Evolutionary conservation across 2,329 filamentous ascomycete species (phyloP).

Genomic region (Xylariaceae sp.): DNA sequence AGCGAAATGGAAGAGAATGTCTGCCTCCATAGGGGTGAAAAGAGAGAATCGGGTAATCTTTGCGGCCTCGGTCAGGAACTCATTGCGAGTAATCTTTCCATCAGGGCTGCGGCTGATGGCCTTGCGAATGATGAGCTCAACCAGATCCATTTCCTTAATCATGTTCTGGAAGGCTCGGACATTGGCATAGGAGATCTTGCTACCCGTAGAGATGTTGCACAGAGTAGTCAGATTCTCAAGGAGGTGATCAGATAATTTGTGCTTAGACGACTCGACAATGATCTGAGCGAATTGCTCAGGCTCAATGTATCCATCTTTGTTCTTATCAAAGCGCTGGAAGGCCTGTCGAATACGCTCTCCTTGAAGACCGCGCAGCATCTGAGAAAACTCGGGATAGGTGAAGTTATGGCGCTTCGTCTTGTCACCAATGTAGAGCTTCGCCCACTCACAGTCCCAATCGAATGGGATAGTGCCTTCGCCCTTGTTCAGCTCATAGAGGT

Average conservation of each 20-base stretch:
- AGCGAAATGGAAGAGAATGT: slow-evolving; percentile 98
- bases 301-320: slow-evolving; percentile 91
- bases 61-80: slow-evolving; percentile 92
- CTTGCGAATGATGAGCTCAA: slow-evolving; percentile 87
- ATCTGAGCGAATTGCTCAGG: slow-evolving; percentile 96
- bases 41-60: slow-evolving; percentile 88
- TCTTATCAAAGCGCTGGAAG: slow-evolving; percentile 86
- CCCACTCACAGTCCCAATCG: slow-evolving; percentile 97
- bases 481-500: slow-evolving; percentile 84
- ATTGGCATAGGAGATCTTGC: slow-evolving; percentile 95
- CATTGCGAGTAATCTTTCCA: slow-evolving; percentile 87
- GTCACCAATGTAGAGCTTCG: slow-evolving; percentile 85
- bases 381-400: slow-evolving; percentile 94
- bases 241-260: slow-evolving; percentile 96
- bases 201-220: slow-evolving; percentile 88
- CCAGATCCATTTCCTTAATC: slow-evolving; percentile 95
- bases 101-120: slow-evolving; percentile 79
- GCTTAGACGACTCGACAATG: slow-evolving; percentile 84
- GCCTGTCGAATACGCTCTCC: slow-evolving; percentile 94
- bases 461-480: slow-evolving; percentile 82
- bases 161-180: slow-evolving; percentile 98
- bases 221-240: slow-evolving; percentile 86
- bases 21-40: slow-evolving; percentile 97
- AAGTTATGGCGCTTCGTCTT: slow-evolving; percentile 85
- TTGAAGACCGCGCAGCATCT: slow-evolving; percentile 95